Base-by-base conservation (phyloP, 768 basidiomycete species). In the Termitomyces sp. region DNA sequence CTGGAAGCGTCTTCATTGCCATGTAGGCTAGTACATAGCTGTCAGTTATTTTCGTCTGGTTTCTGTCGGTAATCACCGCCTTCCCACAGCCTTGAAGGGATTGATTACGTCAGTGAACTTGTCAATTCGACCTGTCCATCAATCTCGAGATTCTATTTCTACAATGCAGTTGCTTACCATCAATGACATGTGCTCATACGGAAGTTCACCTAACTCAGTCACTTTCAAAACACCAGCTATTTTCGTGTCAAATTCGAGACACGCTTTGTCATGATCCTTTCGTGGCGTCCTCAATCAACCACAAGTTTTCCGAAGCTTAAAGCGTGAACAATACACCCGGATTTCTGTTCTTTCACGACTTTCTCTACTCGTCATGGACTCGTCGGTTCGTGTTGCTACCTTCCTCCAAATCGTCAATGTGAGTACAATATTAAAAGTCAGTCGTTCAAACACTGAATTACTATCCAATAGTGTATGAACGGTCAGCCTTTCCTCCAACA, bases 341-440 rank as follows among this genome's bases (percentile, higher is more conserved):
- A 11, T 8, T 8, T 6, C 6, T 41, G 24, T 28, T 7, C 8
- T 16, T n/a, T 9, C 14, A 30, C 38, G 26, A 6, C 8, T 7
- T 16, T 7, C 22, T 3, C 5, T 4, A 0, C n/a, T 22, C n/a
- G 11, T 24, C 52, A 58, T 58, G 46, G 52, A 54, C 11, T 22
- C 57, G 9, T 20, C 41, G 2, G 40, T 16, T 41, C 22, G 33
- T 24, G 48, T 40, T 45, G 52, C 56, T 28, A 38, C 20, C 1
- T 33, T 50, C 2, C 48, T 40, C n/a, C 56, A 57, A 49, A 28
- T 40, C 2, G 48, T 58, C 14, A 57, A 54, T 18, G 52, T 54
- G n/a, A 36, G 53, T 44, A 40, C 22, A 14, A 22, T 32, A 20
- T 20, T 16, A 16, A 36, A 35, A 20, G 20, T 28, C 36, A 20